Conservation (phyloP, 352 stramenopile species). For the Pythium oligandrum region DNA sequence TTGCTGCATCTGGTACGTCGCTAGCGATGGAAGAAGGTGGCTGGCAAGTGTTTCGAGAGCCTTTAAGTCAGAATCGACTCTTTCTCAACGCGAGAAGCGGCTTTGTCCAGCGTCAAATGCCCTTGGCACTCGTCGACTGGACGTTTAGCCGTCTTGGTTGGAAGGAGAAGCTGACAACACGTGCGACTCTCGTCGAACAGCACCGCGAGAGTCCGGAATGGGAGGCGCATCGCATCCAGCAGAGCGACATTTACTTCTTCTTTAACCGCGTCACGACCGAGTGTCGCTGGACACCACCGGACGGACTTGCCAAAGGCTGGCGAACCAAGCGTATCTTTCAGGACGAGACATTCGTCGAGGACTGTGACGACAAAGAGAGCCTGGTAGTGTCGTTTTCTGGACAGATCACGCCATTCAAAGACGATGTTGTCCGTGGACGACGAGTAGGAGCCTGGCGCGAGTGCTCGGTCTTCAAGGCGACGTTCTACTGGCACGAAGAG, state of each 20-base stretch:
- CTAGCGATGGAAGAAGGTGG: constrained; percentile 8
- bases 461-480: constrained; percentile 38
- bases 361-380: constrained; percentile 40
- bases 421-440: constrained; percentile 36
- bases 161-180: constrained; percentile 56
- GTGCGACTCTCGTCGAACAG: constrained; percentile 47
- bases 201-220: constrained; percentile 42
- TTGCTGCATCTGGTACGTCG: constrained; percentile 2
- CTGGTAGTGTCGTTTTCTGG: constrained; percentile 47
- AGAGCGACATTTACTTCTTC: constrained; percentile 66
- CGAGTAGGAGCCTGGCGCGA: constrained; percentile 50
- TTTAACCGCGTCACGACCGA: constrained; percentile 45
- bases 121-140: constrained; percentile 28
- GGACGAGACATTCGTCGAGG: constrained; percentile 34
- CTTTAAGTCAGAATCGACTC: constrained; percentile 46
- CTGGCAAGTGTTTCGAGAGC: constrained; percentile 54
- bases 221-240: constrained; percentile 57
- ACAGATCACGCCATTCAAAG: constrained; percentile 18
- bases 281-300: constrained; percentile 56
- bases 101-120: constrained; percentile 65
- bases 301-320: constrained; percentile 34
- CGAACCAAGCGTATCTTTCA: constrained; percentile 55
- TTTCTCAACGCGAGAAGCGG: constrained; percentile 57
- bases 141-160: constrained; percentile 36
- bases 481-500: constrained; percentile 43